Evolutionary conservation across 106 monocot species (phyloP).

Genomic region (Platanthera zijinensis): DNA sequence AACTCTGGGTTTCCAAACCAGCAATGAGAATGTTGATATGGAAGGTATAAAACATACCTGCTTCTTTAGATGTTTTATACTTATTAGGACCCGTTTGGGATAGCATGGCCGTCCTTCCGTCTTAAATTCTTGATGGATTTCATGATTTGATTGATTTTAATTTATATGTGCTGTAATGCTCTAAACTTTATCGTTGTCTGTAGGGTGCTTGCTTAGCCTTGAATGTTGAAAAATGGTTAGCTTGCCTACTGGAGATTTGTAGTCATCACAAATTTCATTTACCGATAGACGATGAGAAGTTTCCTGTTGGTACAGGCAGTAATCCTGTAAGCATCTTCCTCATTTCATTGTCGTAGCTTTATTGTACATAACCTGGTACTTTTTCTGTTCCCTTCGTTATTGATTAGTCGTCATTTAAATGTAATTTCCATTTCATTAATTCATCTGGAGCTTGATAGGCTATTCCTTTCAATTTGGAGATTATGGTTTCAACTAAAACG

Average conservation of each 20-base stretch:
- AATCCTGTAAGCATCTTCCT: slow-evolving; percentile 78
- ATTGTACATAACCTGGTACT: background rate
- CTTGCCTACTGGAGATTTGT: slow-evolving; percentile 61
- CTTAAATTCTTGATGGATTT: no score
- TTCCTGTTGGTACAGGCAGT: slow-evolving; percentile 99
- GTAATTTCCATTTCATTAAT: background rate
- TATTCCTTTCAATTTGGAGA: background rate
- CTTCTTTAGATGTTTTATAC: background rate
- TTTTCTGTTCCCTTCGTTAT: background rate
- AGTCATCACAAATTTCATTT: slow-evolving; percentile 45
- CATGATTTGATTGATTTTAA: background rate
- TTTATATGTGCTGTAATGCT: background rate
- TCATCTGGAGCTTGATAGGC: background rate
- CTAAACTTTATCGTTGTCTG: slow-evolving; percentile 7
- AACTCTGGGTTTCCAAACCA: slow-evolving; percentile 78
- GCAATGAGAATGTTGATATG: slow-evolving; percentile 63
- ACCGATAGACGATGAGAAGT: slow-evolving; percentile 73
- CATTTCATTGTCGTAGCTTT: background rate
- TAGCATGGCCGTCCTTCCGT: no score
- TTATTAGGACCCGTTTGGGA: no score
- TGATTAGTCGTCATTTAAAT: background rate
- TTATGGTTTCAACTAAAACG: background rate
- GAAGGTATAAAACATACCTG: slow-evolving; percentile 44
- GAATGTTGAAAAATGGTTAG: slow-evolving; percentile 72
- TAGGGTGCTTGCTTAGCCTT: slow-evolving; percentile 84